Base-by-base conservation (phyloP, 371 early-diverging fungal genomes). In the Astathelohania contejeani region DNA sequence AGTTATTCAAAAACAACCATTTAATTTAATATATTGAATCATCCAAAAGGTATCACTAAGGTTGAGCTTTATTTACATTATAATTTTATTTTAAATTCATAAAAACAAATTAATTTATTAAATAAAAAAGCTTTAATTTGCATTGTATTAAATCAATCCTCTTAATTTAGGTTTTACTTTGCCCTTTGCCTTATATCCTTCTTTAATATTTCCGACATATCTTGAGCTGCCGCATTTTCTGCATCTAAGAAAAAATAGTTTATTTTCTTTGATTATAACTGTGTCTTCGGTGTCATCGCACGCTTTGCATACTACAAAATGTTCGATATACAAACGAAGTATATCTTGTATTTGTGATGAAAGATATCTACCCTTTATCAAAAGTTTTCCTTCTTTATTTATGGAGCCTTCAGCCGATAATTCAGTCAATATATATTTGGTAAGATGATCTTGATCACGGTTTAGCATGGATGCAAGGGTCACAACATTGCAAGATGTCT, bases 331-430 rank as follows among this genome's bases (percentile, higher is more conserved):
- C 49, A 83, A 83, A 74, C 91, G 87, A 59, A 98, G 74, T 45
- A 96, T 87, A 57, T 84, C 88, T 76, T 96, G 96, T 47, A 98
- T 87, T 75, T 95, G 93, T 78, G 88, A 88, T 74, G 88, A 92
- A 74, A 88, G 86, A 84, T 90, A 96, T 55, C 84, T 81, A 53
- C 99, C 99, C 80, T 89, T 88, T 76, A 98, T 88, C 40, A 93
- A 78, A 53, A 98, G 75, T 32, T 89, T 81, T 66, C 87, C 85
- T 45, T 79, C 79, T 57, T 87, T 85, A 71, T 96, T 95, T 48
- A 92, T 80, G 20, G 94, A 90, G 37, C 96, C 97, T 32, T 81
- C 84, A 12, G 92, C 90, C 75, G 92, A 90, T 82, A 98, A 79
- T 79, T 95, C 95, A 40, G 90, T 83, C 73, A 87, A 90, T 69